Evolutionary conservation across 345 rosid species (phyloP), one percentile per base, ranked within the genome.

Genomic region (Lepidium didymum): DNA sequence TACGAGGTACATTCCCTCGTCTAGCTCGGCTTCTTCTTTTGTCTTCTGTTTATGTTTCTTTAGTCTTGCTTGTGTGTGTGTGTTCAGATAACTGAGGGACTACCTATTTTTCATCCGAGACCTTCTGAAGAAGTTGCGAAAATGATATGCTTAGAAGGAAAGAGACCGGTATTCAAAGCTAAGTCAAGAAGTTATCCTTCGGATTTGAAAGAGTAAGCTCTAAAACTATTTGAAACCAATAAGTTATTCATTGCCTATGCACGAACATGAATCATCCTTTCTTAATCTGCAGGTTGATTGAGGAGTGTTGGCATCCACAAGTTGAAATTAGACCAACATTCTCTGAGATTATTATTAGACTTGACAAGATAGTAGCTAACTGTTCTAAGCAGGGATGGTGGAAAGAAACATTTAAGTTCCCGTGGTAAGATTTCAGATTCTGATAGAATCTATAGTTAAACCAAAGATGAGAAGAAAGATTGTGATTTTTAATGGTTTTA

Each of bases 331-430:
- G 98, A 61, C 97, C 98, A n/a, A 84, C 84, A 9, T 92, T 90
- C 64, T 81, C 86, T 0, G 93, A 92, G 78, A 86, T 92, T 70
- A 87, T 92, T 15, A 77, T 84, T 36, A 82, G 98, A 57, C 77
- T 92, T 79, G 84, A 86, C 74, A 88, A 49, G 72, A 83, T 92
- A 53, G 84, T 81, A 64, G 64, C 77, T 31, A 82, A 75, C 27
- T 80, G 96, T 78, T 83, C 96, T 57, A 90, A 82, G 78, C 96
- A 85, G 2, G 91, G 89, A 63, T 80, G 89, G 98, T 92, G 91
- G 98, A 92, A 86, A 76, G 96, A 88, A 34, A 81, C 95, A 34
- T 90, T 92, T 76, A 92, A 85, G 87, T 88, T 90, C 74, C 96
- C 89, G 23, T 90, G 98, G 98, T 93, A 84, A 51, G 85, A 35